Percentiles rank a stretch among this genome's conserved stretches.
These are phyloP conservation scores for Syncephalastrum monosporum DNA, from an alignment of 371 early-diverging fungal genomes.

Conservation along the genomic window DNA sequence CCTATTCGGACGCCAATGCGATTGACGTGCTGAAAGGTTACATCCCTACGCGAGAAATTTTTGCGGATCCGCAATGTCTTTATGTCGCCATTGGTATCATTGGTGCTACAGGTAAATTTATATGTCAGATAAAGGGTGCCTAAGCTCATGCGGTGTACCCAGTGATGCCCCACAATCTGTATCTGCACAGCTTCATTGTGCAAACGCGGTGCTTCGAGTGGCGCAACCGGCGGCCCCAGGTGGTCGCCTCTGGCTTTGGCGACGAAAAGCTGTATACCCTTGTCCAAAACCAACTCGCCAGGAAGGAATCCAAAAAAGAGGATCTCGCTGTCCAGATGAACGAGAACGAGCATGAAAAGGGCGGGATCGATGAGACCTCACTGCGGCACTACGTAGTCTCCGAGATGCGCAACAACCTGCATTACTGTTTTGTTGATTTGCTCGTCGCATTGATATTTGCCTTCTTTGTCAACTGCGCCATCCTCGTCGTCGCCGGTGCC, in stretches of 20 bases:
- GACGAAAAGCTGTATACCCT: background rate
- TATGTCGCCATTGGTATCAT: constrained; percentile 81
- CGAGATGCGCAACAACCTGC: constrained; percentile 24
- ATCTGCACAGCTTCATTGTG: constrained; percentile 75
- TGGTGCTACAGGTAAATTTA: constrained; percentile 70
- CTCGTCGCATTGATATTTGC: constrained; percentile 73
- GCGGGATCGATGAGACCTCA: background rate
- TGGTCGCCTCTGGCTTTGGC: background rate
- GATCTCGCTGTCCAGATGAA: background rate
- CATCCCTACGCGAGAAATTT: constrained; percentile 61
- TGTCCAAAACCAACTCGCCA: background rate
- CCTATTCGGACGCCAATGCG: constrained; percentile 59
- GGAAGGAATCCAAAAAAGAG: background rate
- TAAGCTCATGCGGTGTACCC: too few relatives aligned
- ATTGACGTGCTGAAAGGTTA: constrained; percentile 68
- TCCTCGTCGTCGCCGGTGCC: constrained; percentile 79
- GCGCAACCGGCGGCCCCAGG: constrained; percentile 28
- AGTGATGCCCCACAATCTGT: constrained; percentile 76
- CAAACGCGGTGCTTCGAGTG: constrained; percentile 49
- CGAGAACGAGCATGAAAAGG: too few relatives aligned
- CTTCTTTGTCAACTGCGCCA: constrained; percentile 76
- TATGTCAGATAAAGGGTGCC: background rate
- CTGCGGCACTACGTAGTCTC: constrained; percentile 16
- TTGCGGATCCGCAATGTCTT: constrained; percentile 59
- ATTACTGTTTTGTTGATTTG: constrained; percentile 58